Conservation (phyloP, 1,284 basidiomycete species). For the Peniophora sp. region DNA sequence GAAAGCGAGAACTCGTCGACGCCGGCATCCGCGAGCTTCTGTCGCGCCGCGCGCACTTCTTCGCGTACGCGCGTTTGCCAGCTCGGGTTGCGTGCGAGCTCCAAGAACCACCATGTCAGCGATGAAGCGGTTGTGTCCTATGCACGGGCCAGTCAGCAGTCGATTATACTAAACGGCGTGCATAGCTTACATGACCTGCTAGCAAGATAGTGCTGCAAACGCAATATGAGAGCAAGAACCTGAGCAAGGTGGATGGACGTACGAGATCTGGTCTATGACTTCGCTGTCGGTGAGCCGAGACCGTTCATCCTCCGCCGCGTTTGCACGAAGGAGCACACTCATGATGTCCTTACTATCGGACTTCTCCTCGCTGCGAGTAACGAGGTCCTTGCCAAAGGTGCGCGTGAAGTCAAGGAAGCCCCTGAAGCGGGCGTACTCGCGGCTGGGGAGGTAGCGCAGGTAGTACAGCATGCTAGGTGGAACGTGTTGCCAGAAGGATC, state of each 20-base stretch:
- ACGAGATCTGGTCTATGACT: constrained; percentile 21
- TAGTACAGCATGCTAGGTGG: constrained; percentile 14
- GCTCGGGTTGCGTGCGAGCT: constrained; percentile 38
- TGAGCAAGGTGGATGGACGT: constrained; percentile 2
- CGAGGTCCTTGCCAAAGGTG: constrained; percentile 12
- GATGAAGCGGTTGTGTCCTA: constrained; percentile 25
- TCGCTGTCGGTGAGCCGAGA: constrained; percentile 17
- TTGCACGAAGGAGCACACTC: constrained; percentile 21
- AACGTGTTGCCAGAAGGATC: constrained; percentile 17
- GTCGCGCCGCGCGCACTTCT: constrained; percentile 32
- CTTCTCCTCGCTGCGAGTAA: constrained; percentile 10
- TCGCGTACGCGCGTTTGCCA: constrained; percentile 43
- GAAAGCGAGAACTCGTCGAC: constrained; percentile 22
- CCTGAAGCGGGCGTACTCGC: constrained; percentile 18
- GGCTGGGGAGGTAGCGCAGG: constrained; percentile 18
- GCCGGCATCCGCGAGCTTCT: constrained; percentile 38
- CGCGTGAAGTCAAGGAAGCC: constrained; percentile 14
- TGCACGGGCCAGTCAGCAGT: too few species aligned
- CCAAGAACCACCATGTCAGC: constrained; percentile 25
- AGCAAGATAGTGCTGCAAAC: constrained; percentile 19
- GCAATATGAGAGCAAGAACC: background rate
- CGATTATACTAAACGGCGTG: too few species aligned
- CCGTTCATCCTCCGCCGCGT: constrained; percentile 14
- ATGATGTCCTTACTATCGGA: constrained; percentile 19
- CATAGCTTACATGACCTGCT: constrained; percentile 25